phyloP scores from a whole-genome alignment of 2,329 filamentous ascomycete species.

The Botrytis medusae region DNA sequence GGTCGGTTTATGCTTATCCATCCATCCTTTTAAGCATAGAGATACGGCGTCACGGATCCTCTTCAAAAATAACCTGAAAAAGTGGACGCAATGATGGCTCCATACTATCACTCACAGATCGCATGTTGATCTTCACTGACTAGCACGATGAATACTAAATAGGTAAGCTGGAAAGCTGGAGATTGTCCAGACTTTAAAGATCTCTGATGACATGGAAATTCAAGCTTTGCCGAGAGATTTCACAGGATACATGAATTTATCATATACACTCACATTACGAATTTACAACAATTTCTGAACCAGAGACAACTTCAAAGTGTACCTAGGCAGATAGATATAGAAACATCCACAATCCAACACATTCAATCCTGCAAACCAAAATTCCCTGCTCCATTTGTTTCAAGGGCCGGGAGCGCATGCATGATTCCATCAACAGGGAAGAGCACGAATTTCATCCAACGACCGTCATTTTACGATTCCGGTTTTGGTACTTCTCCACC shows the following conservation, averaged over 20 bases:
- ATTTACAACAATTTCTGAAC: neutral
- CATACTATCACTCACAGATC: neutral
- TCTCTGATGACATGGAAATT: neutral
- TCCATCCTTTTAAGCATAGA: neutral
- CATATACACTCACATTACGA: neutral
- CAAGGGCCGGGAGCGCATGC: neutral
- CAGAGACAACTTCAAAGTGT: neutral
- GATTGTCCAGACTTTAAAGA: neutral
- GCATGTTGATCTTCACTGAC: neutral
- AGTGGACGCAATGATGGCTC: neutral
- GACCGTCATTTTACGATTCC: neutral
- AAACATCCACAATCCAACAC: neutral
- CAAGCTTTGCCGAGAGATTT: neutral
- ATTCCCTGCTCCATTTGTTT: neutral
- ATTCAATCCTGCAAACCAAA: neutral
- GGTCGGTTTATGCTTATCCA: neutral
- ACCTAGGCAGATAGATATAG: neutral
- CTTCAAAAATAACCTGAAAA: neutral
- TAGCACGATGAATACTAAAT: neutral
- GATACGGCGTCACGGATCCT: neutral
- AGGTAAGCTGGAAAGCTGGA: neutral
- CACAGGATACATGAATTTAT: neutral
- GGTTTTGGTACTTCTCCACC: neutral
- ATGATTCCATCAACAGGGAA: neutral
- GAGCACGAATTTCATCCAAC: neutral